phyloP scores from a whole-genome alignment of 2,329 filamentous ascomycete species.

The Dactylellina haptotyla region DNA sequence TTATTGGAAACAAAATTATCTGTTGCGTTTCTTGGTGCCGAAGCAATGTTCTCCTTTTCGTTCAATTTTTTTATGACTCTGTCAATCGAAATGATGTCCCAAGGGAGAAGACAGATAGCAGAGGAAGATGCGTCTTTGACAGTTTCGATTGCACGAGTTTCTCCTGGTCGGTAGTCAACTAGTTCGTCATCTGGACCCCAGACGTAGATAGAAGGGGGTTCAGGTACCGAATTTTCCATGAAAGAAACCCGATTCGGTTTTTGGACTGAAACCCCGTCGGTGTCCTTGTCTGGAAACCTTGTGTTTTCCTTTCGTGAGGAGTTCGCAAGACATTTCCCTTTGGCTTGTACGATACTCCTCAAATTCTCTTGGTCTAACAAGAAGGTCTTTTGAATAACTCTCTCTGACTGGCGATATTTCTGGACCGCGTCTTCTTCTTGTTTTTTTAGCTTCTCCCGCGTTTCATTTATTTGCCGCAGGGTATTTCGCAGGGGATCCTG shows the following conservation, averaged over 20 bases:
- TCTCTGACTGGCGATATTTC: slow-evolving; percentile 22
- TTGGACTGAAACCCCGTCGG: too few relatives aligned
- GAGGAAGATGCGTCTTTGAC: not conserved
- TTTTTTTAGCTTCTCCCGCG: slow-evolving; percentile 3
- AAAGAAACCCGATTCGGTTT: not conserved
- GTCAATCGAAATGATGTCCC: slow-evolving; percentile 24
- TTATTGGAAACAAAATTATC: too few relatives aligned
- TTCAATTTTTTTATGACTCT: slow-evolving; percentile 4
- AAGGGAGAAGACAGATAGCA: slow-evolving; percentile 2
- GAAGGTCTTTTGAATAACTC: slow-evolving; percentile 20
- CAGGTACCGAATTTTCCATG: not conserved
- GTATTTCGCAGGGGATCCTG: slow-evolving; percentile 25
- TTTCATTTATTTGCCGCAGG: slow-evolving; percentile 14
- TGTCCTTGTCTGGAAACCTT: too few relatives aligned
- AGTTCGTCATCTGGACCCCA: slow-evolving; percentile 29
- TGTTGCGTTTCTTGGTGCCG: not conserved
- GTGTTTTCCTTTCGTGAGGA: too few relatives aligned
- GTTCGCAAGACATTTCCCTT: too few relatives aligned
- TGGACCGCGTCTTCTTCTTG: slow-evolving; percentile 17
- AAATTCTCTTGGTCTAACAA: slow-evolving; percentile 19
- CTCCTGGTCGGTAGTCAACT: slow-evolving; percentile 24
- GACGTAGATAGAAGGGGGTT: slow-evolving; percentile 11
- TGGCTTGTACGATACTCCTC: slow-evolving; percentile 1
- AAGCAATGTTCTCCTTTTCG: not conserved
- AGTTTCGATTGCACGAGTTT: not conserved